Evolutionary conservation across 768 basidiomycete species (phyloP), one percentile per base, ranked within the genome.

Genomic region (Mycena metata): DNA sequence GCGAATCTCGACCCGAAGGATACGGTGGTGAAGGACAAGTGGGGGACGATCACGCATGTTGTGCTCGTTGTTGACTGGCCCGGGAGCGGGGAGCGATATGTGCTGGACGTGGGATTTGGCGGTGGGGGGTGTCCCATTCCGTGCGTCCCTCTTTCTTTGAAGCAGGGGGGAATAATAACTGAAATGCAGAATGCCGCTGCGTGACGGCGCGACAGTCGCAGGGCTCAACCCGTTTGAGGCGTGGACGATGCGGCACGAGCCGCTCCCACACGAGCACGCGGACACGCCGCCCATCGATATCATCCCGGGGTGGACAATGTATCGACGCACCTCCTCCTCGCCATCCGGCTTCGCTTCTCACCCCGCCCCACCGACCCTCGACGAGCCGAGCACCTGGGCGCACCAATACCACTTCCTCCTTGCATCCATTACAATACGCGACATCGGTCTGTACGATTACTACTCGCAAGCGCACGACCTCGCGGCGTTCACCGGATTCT

Each of bases 341-440:
- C 66, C 58, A 2, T 47, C 47, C 49, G 23, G 21, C 16, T 42
- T 52, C 39, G 24, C 17, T 16, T 36, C 69, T 0, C 59, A 62
- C 45, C 19, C 52, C 33, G 26, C 17, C 43, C 41, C 50, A 13
- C 66, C 64, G 7, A 67, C 68, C 47, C 35, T 39, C 3, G 23
- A 39, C 9, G 54, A 63, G 17, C 51, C 64, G 17, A 63, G 67
- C 56, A 42, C 30, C 12, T 65, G 62, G 70, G 35, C 55, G n/a
- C 70, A 72, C 56, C 70, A 72, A 36, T 61, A 33, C 55, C 70
- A 72, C 51, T 72, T 72, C 39, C 49, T 72, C 9, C 67, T 72
- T 21, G 52, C 67, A 41, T 72, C 70, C 10, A 65, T 72, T 35
- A 72, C 70, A 3, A 45, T 72, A 5, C 59, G 70, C n/a, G 70